Evolutionary conservation across 164 flowering plant species (phyloP).

Genomic region (Vitis rotundifolia): DNA sequence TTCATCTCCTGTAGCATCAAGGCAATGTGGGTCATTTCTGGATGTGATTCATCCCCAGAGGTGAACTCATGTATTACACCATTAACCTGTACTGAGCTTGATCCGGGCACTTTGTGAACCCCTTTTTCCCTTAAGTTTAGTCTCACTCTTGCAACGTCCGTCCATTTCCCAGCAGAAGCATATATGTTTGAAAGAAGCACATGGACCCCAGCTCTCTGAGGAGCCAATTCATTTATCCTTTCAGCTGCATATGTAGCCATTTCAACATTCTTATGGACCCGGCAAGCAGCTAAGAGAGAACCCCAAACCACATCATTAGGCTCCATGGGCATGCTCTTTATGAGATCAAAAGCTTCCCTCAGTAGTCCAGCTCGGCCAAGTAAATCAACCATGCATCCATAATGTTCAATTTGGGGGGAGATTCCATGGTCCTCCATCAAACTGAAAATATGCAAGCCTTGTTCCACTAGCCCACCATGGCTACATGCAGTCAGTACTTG

Average conservation of each 20-base stretch:
- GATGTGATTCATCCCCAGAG: constrained; percentile 52
- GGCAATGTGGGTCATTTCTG: constrained; percentile 25
- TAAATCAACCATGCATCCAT: constrained; percentile 64
- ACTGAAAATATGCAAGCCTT: constrained; percentile 40
- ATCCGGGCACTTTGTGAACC: constrained; percentile 50
- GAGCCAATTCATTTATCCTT: constrained; percentile 28
- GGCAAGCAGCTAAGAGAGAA: constrained; percentile 51
- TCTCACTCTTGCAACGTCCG: constrained; percentile 56
- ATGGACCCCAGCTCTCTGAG: constrained; percentile 37
- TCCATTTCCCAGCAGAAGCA: constrained; percentile 61
- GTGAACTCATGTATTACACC: constrained; percentile 55
- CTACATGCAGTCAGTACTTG: constrained; percentile 54
- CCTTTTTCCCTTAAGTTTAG: constrained; percentile 48
- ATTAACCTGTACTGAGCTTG: constrained; percentile 52
- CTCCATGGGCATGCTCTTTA: constrained; percentile 52
- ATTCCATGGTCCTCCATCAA: constrained; percentile 40
- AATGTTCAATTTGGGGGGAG: constrained; percentile 41
- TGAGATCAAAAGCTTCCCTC: constrained; percentile 39
- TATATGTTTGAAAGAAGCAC: constrained; percentile 61
- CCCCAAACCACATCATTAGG: constrained; percentile 56
- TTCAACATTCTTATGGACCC: constrained; percentile 37
- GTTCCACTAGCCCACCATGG: constrained; percentile 49
- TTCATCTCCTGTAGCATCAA: constrained; percentile 47
- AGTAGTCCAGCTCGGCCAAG: constrained; percentile 58
- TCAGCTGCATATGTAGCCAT: constrained; percentile 44